A percentile compares a stretch with the other conserved stretches of the same genome.
These are phyloP conservation scores for Catharanthus roseus DNA, from an alignment of 257 asterid species.

Conservation along the genomic window DNA sequence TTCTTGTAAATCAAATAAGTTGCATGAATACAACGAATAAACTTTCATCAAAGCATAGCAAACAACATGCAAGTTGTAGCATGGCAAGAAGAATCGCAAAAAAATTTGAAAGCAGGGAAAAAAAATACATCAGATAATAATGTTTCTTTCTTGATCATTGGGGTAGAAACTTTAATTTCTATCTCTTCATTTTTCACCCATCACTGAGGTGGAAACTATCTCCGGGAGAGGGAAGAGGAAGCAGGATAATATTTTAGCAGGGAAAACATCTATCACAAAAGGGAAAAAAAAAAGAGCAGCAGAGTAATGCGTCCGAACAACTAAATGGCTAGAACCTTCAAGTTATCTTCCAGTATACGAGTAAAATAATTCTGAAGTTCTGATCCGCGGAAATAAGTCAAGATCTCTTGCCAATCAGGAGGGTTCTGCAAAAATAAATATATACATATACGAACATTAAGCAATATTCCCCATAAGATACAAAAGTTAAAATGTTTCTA, in stretches of 20 bases:
- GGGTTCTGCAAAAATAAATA: constrained; percentile 61
- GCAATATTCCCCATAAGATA: constrained; percentile 13
- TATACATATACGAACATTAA: constrained; percentile 12
- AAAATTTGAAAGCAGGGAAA: not conserved
- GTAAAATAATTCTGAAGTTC: constrained; percentile 96
- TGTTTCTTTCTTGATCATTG: not conserved
- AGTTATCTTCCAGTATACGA: constrained; percentile 92
- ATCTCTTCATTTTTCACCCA: not conserved
- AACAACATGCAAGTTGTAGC: not conserved
- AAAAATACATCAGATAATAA: not conserved
- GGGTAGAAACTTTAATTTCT: too few species aligned
- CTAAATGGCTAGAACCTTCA: constrained; percentile 48
- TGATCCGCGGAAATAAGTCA: constrained; percentile 96
- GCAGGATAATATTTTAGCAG: not conserved
- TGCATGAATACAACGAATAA: too few species aligned
- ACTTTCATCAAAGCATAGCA: not conserved
- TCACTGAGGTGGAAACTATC: not conserved
- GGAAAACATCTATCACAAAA: not conserved
- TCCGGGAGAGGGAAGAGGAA: not conserved
- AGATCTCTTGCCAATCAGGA: constrained; percentile 98
- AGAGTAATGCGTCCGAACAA: constrained; percentile 1
- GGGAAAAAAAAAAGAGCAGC: not conserved
- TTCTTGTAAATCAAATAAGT: not conserved
- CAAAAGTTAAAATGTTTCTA: too few species aligned
- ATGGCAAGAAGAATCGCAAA: not conserved